Evolutionary conservation across 208 protist species (phyloP), one percentile per base, ranked within the genome.

Genomic region (Leishmania guyanensis): DNA sequence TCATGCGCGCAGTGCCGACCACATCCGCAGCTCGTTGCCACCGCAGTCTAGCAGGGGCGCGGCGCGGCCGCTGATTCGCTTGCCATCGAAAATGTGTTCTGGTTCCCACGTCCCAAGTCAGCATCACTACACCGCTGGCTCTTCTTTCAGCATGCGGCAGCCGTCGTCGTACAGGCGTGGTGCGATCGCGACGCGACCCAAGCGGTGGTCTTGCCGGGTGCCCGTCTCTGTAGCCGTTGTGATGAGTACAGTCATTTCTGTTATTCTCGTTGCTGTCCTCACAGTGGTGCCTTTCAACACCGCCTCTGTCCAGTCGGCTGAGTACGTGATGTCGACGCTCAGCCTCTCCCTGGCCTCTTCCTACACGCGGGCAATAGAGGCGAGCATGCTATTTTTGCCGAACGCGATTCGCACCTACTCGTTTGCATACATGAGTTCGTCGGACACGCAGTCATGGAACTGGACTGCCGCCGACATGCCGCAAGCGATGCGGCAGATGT

Each of bases 381-480:
- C 82, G 4, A 86, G 75, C 5, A 62, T 94, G 36, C 75, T 76
- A 48, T 80, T 85, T 54, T 33, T 92, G 33, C 80, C 80, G 17
- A 64, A 88, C 68, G 48, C 76, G 20, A 81, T 94, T 43, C 48
- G 72, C 14, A 58, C 60, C 75, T 77, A 90, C 56, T 46, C 70
- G n/a, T 65, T 78, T 9, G 54, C 71, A n/a, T 86, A 84, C 79
- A 74, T 88, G 68, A 17, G 81, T 2, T 76, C 84, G 53, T 53
- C 75, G 36, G 66, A 65, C 9, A 58, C 1, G 62, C 75, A 83
- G 54, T 43, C 82, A 39, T 81, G 80, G 74, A 22, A 46, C 9
- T 94, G 90, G 89, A 88, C 80, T 22, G 72, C 70, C 4, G 66
- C 74, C 3, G 81, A 87, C 46, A 92, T 92, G 91, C 87, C 89